Evolutionary conservation across 768 basidiomycete species (phyloP), one percentile per base, ranked within the genome.

Genomic region (Termitomyces bulborhizus): DNA sequence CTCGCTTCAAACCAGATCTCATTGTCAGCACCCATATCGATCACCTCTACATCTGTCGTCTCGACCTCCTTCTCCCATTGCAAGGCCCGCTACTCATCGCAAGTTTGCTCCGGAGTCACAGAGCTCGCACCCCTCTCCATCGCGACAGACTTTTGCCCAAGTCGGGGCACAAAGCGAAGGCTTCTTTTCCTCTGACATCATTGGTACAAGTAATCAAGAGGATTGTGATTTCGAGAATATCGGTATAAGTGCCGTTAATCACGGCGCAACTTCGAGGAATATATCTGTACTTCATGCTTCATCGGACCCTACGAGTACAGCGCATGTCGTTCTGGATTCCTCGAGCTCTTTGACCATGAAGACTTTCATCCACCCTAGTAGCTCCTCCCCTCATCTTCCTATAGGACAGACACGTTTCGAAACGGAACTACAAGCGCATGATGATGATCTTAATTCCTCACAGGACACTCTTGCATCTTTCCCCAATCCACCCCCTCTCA

Each of bases 401-500:
- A 62, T 56, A 51, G 43, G 29, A 12, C 49, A 58, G 27, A 42
- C 45, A 34, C 29, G 29, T n/a, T 47, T 24, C 37, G 53, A 54
- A 16, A 58, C 62, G 3, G 63, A 63, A 32, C 52, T 43, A 8
- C 50, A 50, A 8, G 37, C 41, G 9, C 55, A 62, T 42, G 54
- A 56, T 34, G 57, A 56, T 34, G 57, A 24, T 15, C 4, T 44
- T 7, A 39, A 39, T 46, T 55, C 45, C 12, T 48, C 51, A 13
- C 54, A 46, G 41, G 61, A 57, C 12, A 41, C 67, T 11, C 60
- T 72, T 29, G 69, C 73, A 16, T 65, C 71, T 32, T 76, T 76
- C 58, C 75, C 75, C 3, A 32, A 58, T 32, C 71, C 75, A 41
- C 73, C 76, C 18, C 72, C 75, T 29, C 65, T 75, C 21, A 63